A percentile compares a stretch with the other conserved stretches of the same genome.
Conservation (phyloP, 192 early-diverging fungal species). For the Podila minutissima region DNA sequence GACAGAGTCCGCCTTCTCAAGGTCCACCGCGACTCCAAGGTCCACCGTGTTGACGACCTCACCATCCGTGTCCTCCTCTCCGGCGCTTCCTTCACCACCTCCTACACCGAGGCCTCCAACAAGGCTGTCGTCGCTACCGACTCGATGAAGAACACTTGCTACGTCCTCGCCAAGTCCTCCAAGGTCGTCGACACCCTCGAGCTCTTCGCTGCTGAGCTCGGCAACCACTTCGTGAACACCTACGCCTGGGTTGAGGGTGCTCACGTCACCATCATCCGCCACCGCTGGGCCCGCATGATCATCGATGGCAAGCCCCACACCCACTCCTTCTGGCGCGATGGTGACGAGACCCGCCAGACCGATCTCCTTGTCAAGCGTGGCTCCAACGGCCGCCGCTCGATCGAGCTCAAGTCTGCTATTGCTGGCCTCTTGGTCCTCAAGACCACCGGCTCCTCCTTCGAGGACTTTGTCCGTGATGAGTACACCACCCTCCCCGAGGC, state of each 20-base stretch:
- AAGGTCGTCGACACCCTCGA: slow-evolving; percentile 76
- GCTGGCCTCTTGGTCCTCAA: slow-evolving; percentile 80
- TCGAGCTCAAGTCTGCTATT: slow-evolving; percentile 72
- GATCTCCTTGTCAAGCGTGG: slow-evolving; percentile 61
- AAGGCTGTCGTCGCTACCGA: slow-evolving; percentile 80
- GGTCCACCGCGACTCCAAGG: slow-evolving; percentile 68
- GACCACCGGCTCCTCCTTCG: slow-evolving; percentile 85
- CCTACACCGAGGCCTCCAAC: slow-evolving; percentile 84
- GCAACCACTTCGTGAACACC: slow-evolving; percentile 73
- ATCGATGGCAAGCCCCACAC: slow-evolving; percentile 69
- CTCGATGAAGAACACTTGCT: slow-evolving; percentile 82
- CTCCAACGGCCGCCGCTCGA: slow-evolving; percentile 24
- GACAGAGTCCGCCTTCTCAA: slow-evolving; percentile 77
- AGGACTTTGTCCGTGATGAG: slow-evolving; percentile 76
- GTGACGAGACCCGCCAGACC: slow-evolving; percentile 73
- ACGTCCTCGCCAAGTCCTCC: slow-evolving; percentile 77
- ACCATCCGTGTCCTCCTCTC: slow-evolving; percentile 62
- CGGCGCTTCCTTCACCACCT: slow-evolving; percentile 61
- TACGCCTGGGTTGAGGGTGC: slow-evolving; percentile 75
- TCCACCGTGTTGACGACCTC: slow-evolving; percentile 76
- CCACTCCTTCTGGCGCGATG: slow-evolving; percentile 78
- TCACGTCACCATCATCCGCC: slow-evolving; percentile 72
- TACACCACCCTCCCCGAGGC: slow-evolving; percentile 79
- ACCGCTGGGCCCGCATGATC: slow-evolving; percentile 80
- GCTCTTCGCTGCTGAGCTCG: slow-evolving; percentile 75